Evolutionary conservation across 768 basidiomycete species (phyloP).

Genomic region (Hydnomerulius pinastri): DNA sequence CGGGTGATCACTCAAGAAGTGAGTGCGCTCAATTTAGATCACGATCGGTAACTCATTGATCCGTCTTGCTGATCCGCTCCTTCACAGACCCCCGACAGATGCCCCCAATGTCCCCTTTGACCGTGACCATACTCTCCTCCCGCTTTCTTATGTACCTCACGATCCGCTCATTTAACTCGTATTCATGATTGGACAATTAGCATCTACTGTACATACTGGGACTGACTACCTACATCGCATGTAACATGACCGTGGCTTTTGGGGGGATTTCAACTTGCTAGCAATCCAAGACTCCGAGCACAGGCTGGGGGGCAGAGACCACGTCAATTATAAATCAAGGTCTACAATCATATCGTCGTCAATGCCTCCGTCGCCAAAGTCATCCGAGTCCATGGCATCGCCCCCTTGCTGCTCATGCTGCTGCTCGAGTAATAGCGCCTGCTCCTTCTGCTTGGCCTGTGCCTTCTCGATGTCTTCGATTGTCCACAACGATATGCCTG

Average conservation of each 20-base stretch:
- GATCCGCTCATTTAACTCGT: too few species aligned
- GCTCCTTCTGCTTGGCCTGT: conserved; percentile 77
- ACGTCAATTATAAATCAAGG: conserved; percentile 41
- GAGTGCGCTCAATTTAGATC: conserved; percentile 20
- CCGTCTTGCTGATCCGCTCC: conserved; percentile 16
- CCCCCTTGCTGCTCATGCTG: conserved; percentile 28
- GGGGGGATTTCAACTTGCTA: too few species aligned
- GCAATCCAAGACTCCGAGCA: too few species aligned
- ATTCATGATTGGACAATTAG: background rate
- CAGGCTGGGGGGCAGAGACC: too few species aligned
- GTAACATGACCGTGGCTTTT: conserved; percentile 14
- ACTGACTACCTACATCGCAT: conserved; percentile 4
- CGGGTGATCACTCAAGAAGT: conserved; percentile 50
- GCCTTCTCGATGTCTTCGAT: conserved; percentile 87
- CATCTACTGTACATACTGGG: conserved; percentile 14
- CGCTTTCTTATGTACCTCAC: too few species aligned
- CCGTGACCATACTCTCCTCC: conserved; percentile 1
- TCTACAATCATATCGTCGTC: conserved; percentile 63
- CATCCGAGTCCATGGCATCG: conserved; percentile 48
- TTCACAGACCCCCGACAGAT: conserved; percentile 39
- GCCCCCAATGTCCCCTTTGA: conserved; percentile 40
- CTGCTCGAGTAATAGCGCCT: conserved; percentile 52
- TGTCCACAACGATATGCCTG: conserved; percentile 93
- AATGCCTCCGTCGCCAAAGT: conserved; percentile 68
- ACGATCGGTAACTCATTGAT: background rate